Evolutionary conservation across 371 early-diverging fungal species (phyloP).

Genomic region (Mortierella sp.): DNA sequence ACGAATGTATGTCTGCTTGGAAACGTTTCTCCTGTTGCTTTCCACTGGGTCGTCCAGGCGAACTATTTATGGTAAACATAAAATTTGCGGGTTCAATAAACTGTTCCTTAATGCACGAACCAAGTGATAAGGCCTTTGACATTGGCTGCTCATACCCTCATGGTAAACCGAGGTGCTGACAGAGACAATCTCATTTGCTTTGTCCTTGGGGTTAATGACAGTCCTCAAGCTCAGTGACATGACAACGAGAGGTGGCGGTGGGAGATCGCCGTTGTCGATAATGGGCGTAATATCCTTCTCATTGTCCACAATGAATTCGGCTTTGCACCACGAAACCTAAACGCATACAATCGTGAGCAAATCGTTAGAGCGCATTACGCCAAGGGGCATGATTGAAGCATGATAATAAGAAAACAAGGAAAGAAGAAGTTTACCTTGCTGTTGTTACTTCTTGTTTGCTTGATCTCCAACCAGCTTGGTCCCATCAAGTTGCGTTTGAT

Average conservation of each 20-base stretch:
- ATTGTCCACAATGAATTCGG: conserved; percentile 77
- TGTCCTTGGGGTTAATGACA: conserved; percentile 83
- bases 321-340: conserved; percentile 90
- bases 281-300: conserved; percentile 81
- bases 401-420: neutral
- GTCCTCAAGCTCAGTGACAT: conserved; percentile 90
- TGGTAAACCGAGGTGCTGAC: conserved; percentile 45
- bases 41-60: conserved; percentile 52
- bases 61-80: conserved; percentile 17
- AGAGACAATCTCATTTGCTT: conserved; percentile 91
- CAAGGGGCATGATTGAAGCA: neutral
- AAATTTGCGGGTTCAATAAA: neutral
- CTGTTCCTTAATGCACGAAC: neutral
- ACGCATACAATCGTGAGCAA: neutral
- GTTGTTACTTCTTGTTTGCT: conserved; percentile 60
- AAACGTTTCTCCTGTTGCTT: conserved; percentile 30
- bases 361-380: neutral
- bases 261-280: conserved; percentile 65
- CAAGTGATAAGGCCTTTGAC: neutral
- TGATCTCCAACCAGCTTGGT: conserved; percentile 93
- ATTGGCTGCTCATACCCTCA: conserved; percentile 35
- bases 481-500: conserved; percentile 97
- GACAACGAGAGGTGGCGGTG: conserved; percentile 86
- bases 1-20: conserved; percentile 52
- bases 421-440: conserved; percentile 59